These are phyloP conservation scores for Citeromyces siamensis DNA, from an alignment of 1,139 yeast genomes.

Conservation along the genomic window DNA sequence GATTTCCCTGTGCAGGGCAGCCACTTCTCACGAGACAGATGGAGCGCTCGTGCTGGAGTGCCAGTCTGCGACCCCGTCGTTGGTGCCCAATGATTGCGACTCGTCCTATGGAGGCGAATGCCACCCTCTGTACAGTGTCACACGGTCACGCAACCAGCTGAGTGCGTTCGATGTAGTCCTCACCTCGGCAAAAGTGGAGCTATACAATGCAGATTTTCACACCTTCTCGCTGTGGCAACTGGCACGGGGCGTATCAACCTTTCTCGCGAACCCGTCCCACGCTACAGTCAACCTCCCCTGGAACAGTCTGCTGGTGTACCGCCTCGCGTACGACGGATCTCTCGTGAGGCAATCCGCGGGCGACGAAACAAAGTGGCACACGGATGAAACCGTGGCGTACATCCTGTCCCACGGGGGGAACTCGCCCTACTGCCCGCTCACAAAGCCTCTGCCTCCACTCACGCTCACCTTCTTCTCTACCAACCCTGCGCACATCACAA, in stretches of 20 bases:
- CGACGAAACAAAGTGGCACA: slow-evolving; percentile 77
- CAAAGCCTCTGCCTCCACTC: slow-evolving; percentile 8
- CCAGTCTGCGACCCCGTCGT: slow-evolving; percentile 26
- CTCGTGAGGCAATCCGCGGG: slow-evolving; percentile 53
- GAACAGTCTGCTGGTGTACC: slow-evolving; percentile 52
- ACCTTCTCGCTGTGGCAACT: neutral
- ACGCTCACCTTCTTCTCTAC: neutral
- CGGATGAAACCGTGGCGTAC: slow-evolving; percentile 25
- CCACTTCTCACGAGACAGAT: slow-evolving; percentile 16
- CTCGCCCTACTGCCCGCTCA: slow-evolving; percentile 66
- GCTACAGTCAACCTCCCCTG: slow-evolving; percentile 39
- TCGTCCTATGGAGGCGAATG: slow-evolving; percentile 35
- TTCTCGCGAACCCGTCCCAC: neutral
- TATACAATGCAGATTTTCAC: neutral
- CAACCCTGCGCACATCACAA: neutral
- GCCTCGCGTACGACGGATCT: slow-evolving; percentile 28
- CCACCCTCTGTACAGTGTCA: slow-evolving; percentile 29
- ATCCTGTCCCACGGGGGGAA: slow-evolving; percentile 35
- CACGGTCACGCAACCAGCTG: neutral
- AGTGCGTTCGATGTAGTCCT: neutral
- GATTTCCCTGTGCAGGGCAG: slow-evolving; percentile 17
- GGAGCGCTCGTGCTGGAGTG: slow-evolving; percentile 27
- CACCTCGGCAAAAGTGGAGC: neutral
- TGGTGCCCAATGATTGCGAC: slow-evolving; percentile 41
- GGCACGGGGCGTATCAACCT: neutral